A percentile compares a stretch with the other conserved stretches of the same genome.
phyloP scores from a whole-genome alignment of 2,329 filamentous ascomycete genomes.

The Tolypocladium tropicale region DNA sequence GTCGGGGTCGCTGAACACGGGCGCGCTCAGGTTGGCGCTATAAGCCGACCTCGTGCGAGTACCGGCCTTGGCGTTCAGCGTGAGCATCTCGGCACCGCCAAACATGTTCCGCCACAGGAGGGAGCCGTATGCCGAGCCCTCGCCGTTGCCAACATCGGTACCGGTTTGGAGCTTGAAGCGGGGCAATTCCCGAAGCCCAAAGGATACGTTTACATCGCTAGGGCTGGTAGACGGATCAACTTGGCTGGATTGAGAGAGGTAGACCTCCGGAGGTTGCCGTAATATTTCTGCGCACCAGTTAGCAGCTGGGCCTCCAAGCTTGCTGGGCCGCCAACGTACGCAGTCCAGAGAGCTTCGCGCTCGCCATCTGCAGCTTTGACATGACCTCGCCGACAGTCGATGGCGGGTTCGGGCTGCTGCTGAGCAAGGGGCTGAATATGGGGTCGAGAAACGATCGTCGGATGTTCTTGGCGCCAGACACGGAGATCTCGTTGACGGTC shows the following conservation, averaged over 20 bases:
- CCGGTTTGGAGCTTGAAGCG: constrained; percentile 85
- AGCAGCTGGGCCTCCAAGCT: constrained; percentile 12
- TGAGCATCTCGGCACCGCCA: constrained; percentile 83
- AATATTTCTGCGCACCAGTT: constrained; percentile 62
- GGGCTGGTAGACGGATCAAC: constrained; percentile 59
- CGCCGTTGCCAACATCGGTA: constrained; percentile 86
- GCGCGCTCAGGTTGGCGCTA: constrained; percentile 74
- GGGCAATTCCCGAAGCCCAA: constrained; percentile 73
- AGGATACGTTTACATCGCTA: constrained; percentile 73
- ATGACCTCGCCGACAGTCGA: constrained; percentile 78
- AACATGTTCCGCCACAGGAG: constrained; percentile 84
- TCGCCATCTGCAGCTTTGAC: constrained; percentile 56
- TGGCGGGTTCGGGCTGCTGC: constrained; percentile 51
- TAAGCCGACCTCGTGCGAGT: constrained; percentile 89
- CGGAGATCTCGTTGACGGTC: constrained; percentile 73
- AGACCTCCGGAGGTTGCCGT: constrained; percentile 71
- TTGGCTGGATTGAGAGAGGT: constrained; percentile 65
- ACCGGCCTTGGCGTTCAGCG: constrained; percentile 76
- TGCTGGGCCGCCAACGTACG: constrained; percentile 41
- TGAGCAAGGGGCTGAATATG: constrained; percentile 68
- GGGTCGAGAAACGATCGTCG: constrained; percentile 73
- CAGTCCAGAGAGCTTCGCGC: constrained; percentile 67
- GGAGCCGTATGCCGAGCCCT: constrained; percentile 88
- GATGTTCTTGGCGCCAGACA: constrained; percentile 78
- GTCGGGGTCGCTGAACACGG: constrained; percentile 76